Conservation (phyloP, 768 basidiomycete genomes). For the Cystofilobasidium ferigula region DNA sequence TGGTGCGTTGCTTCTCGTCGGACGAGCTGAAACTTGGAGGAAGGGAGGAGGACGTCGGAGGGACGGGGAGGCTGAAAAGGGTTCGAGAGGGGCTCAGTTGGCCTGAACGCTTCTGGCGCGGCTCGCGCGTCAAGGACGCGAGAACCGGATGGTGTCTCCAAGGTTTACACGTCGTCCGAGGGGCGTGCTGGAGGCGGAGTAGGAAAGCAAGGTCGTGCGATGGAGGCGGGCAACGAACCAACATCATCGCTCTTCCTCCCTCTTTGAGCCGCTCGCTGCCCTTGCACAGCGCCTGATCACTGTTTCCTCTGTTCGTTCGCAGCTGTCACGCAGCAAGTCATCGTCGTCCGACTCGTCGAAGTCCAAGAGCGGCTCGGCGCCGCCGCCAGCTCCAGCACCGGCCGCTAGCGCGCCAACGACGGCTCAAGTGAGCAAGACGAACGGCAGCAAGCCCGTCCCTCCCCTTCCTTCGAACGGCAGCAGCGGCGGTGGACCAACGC, state of each 20-base stretch:
- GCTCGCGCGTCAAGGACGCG: too few species aligned
- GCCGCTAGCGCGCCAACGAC: neutral
- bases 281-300: neutral
- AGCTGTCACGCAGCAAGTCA: conserved; percentile 24
- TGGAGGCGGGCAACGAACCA: too few species aligned
- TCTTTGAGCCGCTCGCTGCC: neutral
- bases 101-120: too few species aligned
- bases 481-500: conserved; percentile 7
- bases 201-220: neutral
- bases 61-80: neutral
- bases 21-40: neutral
- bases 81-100: too few species aligned
- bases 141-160: too few species aligned
- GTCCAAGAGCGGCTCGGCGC: neutral
- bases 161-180: too few species aligned
- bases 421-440: neutral
- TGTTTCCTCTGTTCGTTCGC: neutral
- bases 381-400: conserved; percentile 4
- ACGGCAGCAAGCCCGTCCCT: conserved; percentile 21
- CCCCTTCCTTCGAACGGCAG: conserved; percentile 17
- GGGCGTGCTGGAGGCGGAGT: too few species aligned
- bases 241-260: conserved; percentile 3
- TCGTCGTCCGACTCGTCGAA: conserved; percentile 15
- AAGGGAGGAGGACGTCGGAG: neutral
- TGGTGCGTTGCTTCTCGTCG: neutral